phyloP scores from a whole-genome alignment of 371 early-diverging fungal genomes.

The Lichtheimia corymbifera region DNA sequence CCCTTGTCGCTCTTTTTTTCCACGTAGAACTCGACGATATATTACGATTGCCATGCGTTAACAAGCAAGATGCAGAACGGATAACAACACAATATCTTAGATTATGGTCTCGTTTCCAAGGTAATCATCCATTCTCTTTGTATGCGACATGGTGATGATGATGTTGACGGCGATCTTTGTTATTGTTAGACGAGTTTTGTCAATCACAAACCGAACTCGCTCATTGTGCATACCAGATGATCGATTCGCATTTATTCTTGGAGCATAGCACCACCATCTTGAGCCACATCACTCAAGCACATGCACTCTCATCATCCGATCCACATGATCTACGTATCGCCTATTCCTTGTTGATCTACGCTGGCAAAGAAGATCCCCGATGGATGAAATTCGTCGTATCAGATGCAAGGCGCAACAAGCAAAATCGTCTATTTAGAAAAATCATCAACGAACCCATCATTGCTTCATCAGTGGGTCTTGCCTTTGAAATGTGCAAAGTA shows the following conservation, averaged over 20 bases:
- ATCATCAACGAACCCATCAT: conserved; percentile 40
- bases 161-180: not conserved
- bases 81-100: conserved; percentile 42
- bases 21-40: conserved; percentile 51
- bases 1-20: not conserved
- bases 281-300: conserved; percentile 50
- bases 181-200: conserved; percentile 54
- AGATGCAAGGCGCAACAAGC: conserved; percentile 34
- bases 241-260: conserved; percentile 65
- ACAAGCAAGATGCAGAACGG: conserved; percentile 34
- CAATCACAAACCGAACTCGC: conserved; percentile 50
- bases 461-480: conserved; percentile 56
- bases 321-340: conserved; percentile 42
- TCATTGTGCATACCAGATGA: conserved; percentile 61
- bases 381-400: conserved; percentile 37
- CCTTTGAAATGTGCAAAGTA: conserved; percentile 76
- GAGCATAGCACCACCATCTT: conserved; percentile 61
- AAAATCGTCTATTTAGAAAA: conserved; percentile 51
- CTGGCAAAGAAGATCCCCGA: conserved; percentile 40
- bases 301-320: conserved; percentile 37
- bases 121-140: conserved; percentile 12
- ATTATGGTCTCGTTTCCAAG: conserved; percentile 40
- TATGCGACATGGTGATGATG: not conserved
- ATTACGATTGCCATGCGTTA: conserved; percentile 36
- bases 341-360: conserved; percentile 50